These are phyloP conservation scores for Ormosia semicastrata DNA, from an alignment of 306 rosid genomes.

Conservation along the genomic window DNA sequence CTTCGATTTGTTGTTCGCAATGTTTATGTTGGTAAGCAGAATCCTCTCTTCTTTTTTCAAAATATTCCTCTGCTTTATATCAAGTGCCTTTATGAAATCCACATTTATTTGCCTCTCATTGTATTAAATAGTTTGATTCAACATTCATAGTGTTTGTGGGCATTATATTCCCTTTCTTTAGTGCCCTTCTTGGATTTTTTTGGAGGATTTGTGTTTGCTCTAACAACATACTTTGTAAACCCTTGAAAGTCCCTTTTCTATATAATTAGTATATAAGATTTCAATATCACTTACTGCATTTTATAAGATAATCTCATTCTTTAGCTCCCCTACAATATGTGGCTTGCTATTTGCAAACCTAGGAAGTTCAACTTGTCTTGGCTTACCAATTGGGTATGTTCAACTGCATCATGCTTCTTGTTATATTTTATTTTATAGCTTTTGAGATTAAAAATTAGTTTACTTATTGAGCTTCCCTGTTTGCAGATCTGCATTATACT, in stretches of 20 bases:
- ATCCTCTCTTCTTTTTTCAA: not conserved
- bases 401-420: not conserved
- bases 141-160: constrained; percentile 69
- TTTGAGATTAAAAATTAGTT: not conserved
- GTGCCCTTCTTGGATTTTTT: constrained; percentile 61
- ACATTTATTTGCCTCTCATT: not conserved
- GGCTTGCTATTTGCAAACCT: constrained; percentile 70
- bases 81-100: not conserved
- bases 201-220: constrained; percentile 84
- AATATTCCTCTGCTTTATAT: not conserved
- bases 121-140: constrained; percentile 23
- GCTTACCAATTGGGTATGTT: constrained; percentile 70
- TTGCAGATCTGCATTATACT: constrained; percentile 64
- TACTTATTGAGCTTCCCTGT: not conserved
- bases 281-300: not conserved
- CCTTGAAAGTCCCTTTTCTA: not conserved
- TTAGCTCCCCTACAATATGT: constrained; percentile 75
- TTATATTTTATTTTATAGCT: not conserved
- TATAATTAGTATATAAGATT: not conserved
- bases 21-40: constrained; percentile 60
- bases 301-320: not conserved
- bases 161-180: constrained; percentile 72
- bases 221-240: constrained; percentile 71
- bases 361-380: constrained; percentile 53
- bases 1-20: constrained; percentile 58